Evolutionary conservation across 2,329 filamentous ascomycete species (phyloP), one percentile per base, ranked within the genome.

Genomic region (Neonectria coccinea): DNA sequence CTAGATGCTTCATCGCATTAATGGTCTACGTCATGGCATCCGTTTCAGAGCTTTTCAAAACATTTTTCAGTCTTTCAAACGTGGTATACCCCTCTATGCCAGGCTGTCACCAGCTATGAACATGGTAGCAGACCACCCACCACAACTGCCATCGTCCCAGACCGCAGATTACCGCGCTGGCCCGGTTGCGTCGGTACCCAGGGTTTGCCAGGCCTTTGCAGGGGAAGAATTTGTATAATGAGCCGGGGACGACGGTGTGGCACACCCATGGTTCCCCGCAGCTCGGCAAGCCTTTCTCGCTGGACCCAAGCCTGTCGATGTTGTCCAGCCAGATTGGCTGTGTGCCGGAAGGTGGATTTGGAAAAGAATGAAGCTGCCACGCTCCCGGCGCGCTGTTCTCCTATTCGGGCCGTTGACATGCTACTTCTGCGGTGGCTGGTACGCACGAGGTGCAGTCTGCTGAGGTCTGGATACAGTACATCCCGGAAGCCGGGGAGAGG

Each of bases 391-490:
- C 66, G 53, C 57, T 59, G 56, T 59, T 44, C 50, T 59, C 61
- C 66, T 74, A 74, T 74, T 74, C 72, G 72, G 72, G 71, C 72
- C 72, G 71, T 74, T 74, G 56, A 55, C 61, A 55, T 41, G 64
- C 57, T 66, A 59, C 56, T 52, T 62, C 41, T 22, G 8, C 33
- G 27, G 25, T 48, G 53, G 59, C 18, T 20, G 25, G 18, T 39
- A 27, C 47, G 20, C 39, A 41, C 41, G 31, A n/a, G 53, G 31
- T 44, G 22, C 29, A 14, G 27, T 56, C 25, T 59, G 25, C 8
- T 33, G 45, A 47, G 27, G 25, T 14, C n/a, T 18, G 27, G 27
- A 31, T 56, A 16, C 36, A 51, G 48, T n/a, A 11, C n/a, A 11
- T 11, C 31, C 18, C 10, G n/a, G 9, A 20, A 20, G 47, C 5